A percentile compares a stretch with the other conserved stretches of the same genome.
These are phyloP conservation scores for Phytophthora constricta DNA, from an alignment of 352 stramenopile genomes.

Conservation along the genomic window DNA sequence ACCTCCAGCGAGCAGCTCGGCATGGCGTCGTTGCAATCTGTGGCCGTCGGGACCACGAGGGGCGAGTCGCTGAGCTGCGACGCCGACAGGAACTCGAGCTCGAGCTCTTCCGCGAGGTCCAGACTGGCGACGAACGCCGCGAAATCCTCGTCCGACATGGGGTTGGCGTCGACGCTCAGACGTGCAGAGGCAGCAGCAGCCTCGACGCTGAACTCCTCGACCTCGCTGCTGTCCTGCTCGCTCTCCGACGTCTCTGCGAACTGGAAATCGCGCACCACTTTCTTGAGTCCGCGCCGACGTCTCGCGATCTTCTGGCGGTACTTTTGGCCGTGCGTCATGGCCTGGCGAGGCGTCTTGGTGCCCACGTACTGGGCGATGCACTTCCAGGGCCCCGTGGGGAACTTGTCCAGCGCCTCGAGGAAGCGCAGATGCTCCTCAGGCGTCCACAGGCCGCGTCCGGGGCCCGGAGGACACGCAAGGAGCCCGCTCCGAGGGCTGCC, in stretches of 20 bases:
- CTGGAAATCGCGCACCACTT: conserved; percentile 39
- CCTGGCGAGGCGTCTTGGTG: conserved; percentile 85
- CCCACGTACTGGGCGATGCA: conserved; percentile 56
- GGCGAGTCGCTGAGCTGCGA: conserved; percentile 24
- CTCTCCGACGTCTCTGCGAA: conserved; percentile 23
- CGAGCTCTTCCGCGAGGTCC: conserved; percentile 31
- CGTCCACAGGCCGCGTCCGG: conserved; percentile 45
- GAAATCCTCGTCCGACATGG: conserved; percentile 36
- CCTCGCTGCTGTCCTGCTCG: conserved; percentile 1
- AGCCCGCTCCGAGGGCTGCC: conserved; percentile 18
- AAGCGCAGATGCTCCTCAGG: conserved; percentile 54
- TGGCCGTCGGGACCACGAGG: conserved; percentile 24
- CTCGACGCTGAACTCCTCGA: too few species aligned
- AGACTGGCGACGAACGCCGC: conserved; percentile 31
- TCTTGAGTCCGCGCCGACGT: conserved; percentile 48
- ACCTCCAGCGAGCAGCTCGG: conserved; percentile 20
- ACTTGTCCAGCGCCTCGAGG: conserved; percentile 55
- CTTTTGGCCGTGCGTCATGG: conserved; percentile 94
- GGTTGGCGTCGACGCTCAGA: conserved; percentile 27
- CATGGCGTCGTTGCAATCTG: background rate
- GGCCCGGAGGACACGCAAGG: background rate
- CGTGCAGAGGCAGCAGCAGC: background rate
- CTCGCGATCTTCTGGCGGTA: conserved; percentile 82
- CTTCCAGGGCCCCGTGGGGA: conserved; percentile 57
- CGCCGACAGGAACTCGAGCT: conserved; percentile 7